Evolutionary conservation across 169 alveolate species (phyloP), one percentile per base, ranked within the genome.

Genomic region (Sarcocystis neurona): DNA sequence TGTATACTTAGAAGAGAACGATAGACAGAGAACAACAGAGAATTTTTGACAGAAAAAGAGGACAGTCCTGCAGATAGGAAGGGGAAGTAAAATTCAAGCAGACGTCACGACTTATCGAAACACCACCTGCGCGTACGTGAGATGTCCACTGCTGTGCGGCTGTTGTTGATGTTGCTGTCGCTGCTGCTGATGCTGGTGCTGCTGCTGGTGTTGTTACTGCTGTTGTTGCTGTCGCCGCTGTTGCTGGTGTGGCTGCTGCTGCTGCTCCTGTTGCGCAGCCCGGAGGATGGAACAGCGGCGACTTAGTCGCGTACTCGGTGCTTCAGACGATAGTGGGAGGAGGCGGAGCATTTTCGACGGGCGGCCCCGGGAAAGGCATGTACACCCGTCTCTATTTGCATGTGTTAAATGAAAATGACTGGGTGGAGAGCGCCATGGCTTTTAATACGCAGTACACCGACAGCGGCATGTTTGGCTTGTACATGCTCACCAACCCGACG

Each of bases 321-420:
- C 91, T 96, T 92, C 97, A 96, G 89, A 91, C 98, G 20, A 89
- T 96, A 5, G 74, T 96, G 89, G 98, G 98, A n/a, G 98, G 98
- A 18, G 98, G 98, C 37, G 97, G 98, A 12, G 94, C 98, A 41
- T 97, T 97, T 92, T 94, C 97, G 60, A 95, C 97, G 2, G 98
- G 98, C 0, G 98, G 98, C 4, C 98, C 98, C 48, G 98, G 98
- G 58, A 97, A 97, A 92, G 98, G 98, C 63, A 95, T 97, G 97
- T 94, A 96, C 92, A 92, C 97, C 46, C 90, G 97, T 37, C 90
- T 97, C 37, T 97, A 94, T 86, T 74, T 94, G 91, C 93, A 96
- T 88, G 95, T 96, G 34, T 91, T 96, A 82, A 96, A 96, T 92
- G 91, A 93, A 88, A 87, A 95, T 89, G 95, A 94, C 41, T 95